Evolutionary conservation across 2,329 filamentous ascomycete species (phyloP).

Genomic region (Aspergillus fijiensis): DNA sequence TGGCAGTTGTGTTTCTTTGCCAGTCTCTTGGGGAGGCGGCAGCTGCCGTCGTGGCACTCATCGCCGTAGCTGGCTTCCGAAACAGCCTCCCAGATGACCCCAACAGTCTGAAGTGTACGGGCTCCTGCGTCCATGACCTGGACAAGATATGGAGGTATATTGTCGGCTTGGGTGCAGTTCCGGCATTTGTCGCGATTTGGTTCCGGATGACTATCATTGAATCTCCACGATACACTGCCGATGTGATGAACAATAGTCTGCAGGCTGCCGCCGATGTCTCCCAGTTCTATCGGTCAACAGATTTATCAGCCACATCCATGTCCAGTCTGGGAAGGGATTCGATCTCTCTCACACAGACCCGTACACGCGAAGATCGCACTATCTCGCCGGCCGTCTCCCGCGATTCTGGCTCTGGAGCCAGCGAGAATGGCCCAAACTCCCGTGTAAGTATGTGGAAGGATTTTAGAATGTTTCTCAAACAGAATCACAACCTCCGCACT

Average conservation of each 20-base stretch:
- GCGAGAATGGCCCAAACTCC: neutral
- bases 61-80: slow-evolving; percentile 66
- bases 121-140: slow-evolving; percentile 45
- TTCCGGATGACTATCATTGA: slow-evolving; percentile 65
- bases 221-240: slow-evolving; percentile 62
- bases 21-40: slow-evolving; percentile 76
- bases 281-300: slow-evolving; percentile 10
- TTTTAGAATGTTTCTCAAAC: slow-evolving; percentile 28
- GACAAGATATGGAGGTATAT: slow-evolving; percentile 65
- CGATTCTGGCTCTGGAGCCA: neutral
- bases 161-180: slow-evolving; percentile 61
- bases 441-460: slow-evolving; percentile 12
- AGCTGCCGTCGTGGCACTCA: slow-evolving; percentile 71
- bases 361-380: neutral
- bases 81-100: slow-evolving; percentile 26
- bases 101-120: slow-evolving; percentile 52
- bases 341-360: slow-evolving; percentile 1
- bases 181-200: slow-evolving; percentile 61
- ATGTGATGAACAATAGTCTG: slow-evolving; percentile 43
- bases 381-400: neutral
- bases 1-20: slow-evolving; percentile 81
- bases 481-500: slow-evolving; percentile 27
- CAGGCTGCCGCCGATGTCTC: slow-evolving; percentile 17
- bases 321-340: slow-evolving; percentile 6
- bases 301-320: neutral